A percentile compares a stretch with the other conserved stretches of the same genome.
Evolutionary conservation across 2,329 filamentous ascomycete species (phyloP).

Genomic region (Alternaria incomplexa): DNA sequence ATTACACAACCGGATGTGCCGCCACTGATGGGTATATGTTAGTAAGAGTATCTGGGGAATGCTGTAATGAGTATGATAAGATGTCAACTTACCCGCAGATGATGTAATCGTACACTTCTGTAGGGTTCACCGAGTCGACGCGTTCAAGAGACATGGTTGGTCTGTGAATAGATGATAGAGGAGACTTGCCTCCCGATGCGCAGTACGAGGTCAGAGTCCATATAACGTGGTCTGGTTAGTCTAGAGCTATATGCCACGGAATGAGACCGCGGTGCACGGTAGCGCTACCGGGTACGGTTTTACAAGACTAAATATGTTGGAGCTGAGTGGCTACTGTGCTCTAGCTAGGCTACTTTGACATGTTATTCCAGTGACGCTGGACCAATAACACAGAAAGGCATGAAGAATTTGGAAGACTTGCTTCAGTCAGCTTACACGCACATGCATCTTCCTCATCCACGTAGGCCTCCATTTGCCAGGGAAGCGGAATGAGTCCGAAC

Average conservation of each 20-base stretch:
- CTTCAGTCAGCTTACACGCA: not conserved
- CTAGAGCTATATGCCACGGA: not conserved
- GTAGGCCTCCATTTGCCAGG: not conserved
- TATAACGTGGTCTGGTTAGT: not conserved
- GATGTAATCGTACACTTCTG: slow-evolving; percentile 34
- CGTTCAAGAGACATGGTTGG: slow-evolving; percentile 26
- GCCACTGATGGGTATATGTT: slow-evolving; percentile 37
- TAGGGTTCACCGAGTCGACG: slow-evolving; percentile 22
- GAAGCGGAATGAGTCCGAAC: not conserved
- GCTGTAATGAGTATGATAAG: too few species aligned
- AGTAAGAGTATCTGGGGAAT: not conserved
- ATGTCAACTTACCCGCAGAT: slow-evolving; percentile 28
- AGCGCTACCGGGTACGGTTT: not conserved
- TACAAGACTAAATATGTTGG: not conserved
- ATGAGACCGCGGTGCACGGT: not conserved
- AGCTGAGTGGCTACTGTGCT: too few species aligned
- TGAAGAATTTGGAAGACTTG: not conserved
- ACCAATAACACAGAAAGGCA: not conserved
- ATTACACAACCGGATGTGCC: slow-evolving; percentile 59
- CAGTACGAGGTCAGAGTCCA: not conserved
- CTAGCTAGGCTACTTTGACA: not conserved
- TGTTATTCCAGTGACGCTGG: too few species aligned
- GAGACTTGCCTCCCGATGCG: not conserved
- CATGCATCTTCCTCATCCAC: not conserved
- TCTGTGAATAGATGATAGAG: not conserved